Percentiles rank a stretch among this genome's conserved stretches.
These are phyloP conservation scores for Dactylellina sp. DNA, from an alignment of 2,329 filamentous ascomycete genomes.

Conservation along the genomic window DNA sequence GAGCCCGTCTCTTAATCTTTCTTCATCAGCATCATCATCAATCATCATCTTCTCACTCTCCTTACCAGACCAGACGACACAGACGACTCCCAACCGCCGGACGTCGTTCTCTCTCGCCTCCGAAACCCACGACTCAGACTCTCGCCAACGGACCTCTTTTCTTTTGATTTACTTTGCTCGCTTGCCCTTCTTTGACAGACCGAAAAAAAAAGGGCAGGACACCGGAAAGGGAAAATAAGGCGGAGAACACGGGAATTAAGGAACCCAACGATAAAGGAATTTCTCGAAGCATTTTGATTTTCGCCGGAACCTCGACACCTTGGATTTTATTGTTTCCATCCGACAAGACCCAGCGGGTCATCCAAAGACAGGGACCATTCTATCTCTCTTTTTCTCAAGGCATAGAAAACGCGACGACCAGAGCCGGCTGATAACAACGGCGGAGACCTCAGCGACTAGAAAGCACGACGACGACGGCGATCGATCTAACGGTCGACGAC, in stretches of 20 bases:
- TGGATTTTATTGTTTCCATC: neutral
- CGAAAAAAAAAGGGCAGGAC: slow-evolving; percentile 15
- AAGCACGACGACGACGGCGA: no score
- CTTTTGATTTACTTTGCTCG: slow-evolving; percentile 9
- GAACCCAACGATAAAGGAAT: slow-evolving; percentile 37
- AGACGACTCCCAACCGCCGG: slow-evolving; percentile 1
- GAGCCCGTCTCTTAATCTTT: slow-evolving; percentile 28
- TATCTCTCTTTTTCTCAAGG: no score
- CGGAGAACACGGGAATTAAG: slow-evolving; percentile 54
- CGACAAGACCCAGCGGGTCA: slow-evolving; percentile 1
- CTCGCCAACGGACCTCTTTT: no score
- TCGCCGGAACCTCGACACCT: neutral
- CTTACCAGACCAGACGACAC: neutral
- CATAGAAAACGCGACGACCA: neutral
- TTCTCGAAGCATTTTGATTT: slow-evolving; percentile 16
- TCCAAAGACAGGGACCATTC: no score
- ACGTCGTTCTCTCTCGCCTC: slow-evolving; percentile 1
- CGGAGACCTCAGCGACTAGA: neutral
- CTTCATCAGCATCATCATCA: slow-evolving; percentile 4
- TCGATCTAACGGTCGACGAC: no score
- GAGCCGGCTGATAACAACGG: neutral
- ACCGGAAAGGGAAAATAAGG: slow-evolving; percentile 54
- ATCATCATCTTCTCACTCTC: slow-evolving; percentile 25
- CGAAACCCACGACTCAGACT: neutral
- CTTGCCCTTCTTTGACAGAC: slow-evolving; percentile 37